These are phyloP conservation scores for Perkinsus marinus DNA, from an alignment of 169 alveolate genomes.

Conservation along the genomic window DNA sequence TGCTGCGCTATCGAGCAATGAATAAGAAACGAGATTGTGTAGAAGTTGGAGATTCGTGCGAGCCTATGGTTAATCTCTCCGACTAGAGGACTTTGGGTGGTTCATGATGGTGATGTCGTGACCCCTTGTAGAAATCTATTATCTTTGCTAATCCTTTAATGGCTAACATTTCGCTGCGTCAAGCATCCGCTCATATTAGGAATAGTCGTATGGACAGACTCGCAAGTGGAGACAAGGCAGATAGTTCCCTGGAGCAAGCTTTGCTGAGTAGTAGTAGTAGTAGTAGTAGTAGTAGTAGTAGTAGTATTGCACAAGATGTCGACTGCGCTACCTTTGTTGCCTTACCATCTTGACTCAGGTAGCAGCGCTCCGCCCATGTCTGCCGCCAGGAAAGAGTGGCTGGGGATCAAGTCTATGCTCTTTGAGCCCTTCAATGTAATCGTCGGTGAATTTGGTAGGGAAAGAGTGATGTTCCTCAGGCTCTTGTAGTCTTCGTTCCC, in stretches of 20 bases:
- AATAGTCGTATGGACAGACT: neutral
- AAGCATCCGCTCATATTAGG: neutral
- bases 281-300: no score
- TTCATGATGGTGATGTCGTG: no score
- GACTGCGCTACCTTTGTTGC: no score
- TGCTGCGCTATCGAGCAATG: no score
- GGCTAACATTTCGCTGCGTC: neutral
- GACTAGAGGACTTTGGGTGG: no score
- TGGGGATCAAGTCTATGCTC: neutral
- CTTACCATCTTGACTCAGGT: no score
- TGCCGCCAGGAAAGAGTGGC: neutral
- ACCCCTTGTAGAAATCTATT: no score
- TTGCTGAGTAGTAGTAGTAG: neutral
- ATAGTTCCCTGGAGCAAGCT: neutral
- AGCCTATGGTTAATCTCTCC: no score
- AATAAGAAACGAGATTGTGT: no score
- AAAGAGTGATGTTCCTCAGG: neutral
- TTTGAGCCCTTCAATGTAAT: neutral
- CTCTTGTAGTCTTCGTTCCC: slow-evolving; percentile 36
- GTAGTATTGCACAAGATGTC: no score
- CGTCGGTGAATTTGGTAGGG: neutral
- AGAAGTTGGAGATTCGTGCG: no score
- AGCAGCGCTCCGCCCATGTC: neutral
- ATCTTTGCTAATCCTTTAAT: neutral
- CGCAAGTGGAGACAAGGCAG: neutral